These are phyloP conservation scores for Coemansia sp. DNA, from an alignment of 192 early-diverging fungal genomes.

Conservation along the genomic window DNA sequence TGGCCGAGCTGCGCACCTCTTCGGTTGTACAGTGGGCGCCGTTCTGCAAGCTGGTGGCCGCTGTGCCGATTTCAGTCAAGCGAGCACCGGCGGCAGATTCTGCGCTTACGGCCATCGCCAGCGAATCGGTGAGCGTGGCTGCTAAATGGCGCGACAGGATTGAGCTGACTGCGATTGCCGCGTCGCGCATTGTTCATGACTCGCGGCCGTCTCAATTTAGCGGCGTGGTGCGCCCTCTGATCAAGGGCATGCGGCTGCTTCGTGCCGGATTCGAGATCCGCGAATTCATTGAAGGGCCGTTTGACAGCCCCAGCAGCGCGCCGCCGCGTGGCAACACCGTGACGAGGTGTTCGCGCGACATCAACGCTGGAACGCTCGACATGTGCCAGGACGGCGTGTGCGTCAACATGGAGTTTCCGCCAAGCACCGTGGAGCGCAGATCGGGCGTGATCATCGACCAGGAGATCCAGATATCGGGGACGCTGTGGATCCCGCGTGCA, in stretches of 20 bases:
- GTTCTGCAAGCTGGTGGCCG: constrained; percentile 16
- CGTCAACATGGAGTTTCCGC: constrained; percentile 25
- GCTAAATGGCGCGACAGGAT: constrained; percentile 40
- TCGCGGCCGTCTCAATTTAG: constrained; percentile 14
- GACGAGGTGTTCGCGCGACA: constrained; percentile 24
- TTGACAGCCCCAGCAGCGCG: constrained; percentile 13
- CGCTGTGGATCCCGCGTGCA: constrained; percentile 23
- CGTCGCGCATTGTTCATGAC: constrained; percentile 38
- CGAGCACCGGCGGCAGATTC: constrained; percentile 38
- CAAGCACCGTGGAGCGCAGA: constrained; percentile 9
- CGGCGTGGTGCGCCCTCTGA: constrained; percentile 37
- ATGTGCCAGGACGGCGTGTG: not conserved
- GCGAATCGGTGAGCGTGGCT: constrained; percentile 33
- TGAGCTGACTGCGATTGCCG: constrained; percentile 38
- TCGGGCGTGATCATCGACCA: constrained; percentile 43
- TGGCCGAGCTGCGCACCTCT: constrained; percentile 34
- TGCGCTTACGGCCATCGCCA: constrained; percentile 27
- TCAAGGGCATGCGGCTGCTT: constrained; percentile 47
- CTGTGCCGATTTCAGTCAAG: constrained; percentile 34
- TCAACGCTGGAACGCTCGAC: constrained; percentile 6
- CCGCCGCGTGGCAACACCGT: constrained; percentile 9
- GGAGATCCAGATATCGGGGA: constrained; percentile 35
- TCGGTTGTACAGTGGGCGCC: constrained; percentile 16
- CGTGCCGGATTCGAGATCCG: constrained; percentile 44
- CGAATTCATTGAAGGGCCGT: constrained; percentile 32